A percentile compares a stretch with the other conserved stretches of the same genome.
Conservation (phyloP, 176 grass and related monocot genomes). For the Aegilops speltoides region DNA sequence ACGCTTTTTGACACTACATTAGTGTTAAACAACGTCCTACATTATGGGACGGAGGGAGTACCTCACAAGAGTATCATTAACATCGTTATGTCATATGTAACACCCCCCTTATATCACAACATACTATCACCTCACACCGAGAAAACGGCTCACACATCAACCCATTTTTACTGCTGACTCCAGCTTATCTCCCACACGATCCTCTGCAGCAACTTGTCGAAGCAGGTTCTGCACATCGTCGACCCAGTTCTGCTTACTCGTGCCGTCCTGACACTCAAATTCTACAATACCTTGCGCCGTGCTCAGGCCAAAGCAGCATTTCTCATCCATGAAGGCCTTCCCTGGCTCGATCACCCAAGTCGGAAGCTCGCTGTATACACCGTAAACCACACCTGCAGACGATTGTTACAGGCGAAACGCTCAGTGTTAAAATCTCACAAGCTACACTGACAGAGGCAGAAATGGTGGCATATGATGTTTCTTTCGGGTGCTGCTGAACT, state of each 20-base stretch:
- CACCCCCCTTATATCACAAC: conserved; percentile 18
- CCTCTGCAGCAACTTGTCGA: conserved; percentile 53
- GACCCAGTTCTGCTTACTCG: conserved; percentile 77
- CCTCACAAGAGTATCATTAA: not conserved
- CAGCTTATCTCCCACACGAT: conserved; percentile 39
- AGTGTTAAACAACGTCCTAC: too few relatives aligned
- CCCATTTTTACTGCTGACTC: conserved; percentile 43
- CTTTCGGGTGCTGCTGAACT: conserved; percentile 13
- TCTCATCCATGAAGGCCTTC: conserved; percentile 48
- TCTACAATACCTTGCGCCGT: conserved; percentile 80
- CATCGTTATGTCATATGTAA: not conserved
- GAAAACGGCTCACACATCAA: conserved; percentile 29
- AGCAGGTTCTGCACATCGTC: conserved; percentile 88
- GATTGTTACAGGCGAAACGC: not conserved
- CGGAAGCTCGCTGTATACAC: conserved; percentile 73
- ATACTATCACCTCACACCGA: not conserved
- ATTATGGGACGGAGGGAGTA: too few relatives aligned
- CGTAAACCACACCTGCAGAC: conserved; percentile 76
- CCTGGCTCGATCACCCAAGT: conserved; percentile 59
- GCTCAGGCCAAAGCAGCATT: conserved; percentile 68
- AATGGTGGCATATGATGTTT: not conserved
- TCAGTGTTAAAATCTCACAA: not conserved
- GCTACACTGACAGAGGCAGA: not conserved
- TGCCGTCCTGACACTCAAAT: conserved; percentile 69
- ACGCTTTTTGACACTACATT: too few relatives aligned